These are phyloP conservation scores for Fusarium metavorans DNA, from an alignment of 2,329 filamentous ascomycete species.

Conservation along the genomic window DNA sequence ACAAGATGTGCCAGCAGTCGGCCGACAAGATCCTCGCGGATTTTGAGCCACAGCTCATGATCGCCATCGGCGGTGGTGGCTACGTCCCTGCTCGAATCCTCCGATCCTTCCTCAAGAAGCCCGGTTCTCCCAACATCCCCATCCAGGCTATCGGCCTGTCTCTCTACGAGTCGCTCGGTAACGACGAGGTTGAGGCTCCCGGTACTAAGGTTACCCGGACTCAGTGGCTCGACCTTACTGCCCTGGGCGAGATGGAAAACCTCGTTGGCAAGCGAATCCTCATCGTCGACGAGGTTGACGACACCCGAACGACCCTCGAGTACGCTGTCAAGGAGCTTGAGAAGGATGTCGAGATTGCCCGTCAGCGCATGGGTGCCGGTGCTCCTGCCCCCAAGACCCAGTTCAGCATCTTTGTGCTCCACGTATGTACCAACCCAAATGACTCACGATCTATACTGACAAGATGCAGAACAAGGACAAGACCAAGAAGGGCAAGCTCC, in stretches of 20 bases:
- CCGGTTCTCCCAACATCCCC: conserved; percentile 91
- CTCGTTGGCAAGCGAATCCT: conserved; percentile 47
- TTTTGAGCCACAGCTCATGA: conserved; percentile 95
- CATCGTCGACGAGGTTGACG: conserved; percentile 77
- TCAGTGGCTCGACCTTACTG: conserved; percentile 95
- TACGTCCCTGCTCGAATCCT: conserved; percentile 98
- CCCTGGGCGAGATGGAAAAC: conserved; percentile 77
- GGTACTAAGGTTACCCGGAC: conserved; percentile 97
- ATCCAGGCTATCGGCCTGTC: conserved; percentile 99
- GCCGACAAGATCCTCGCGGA: conserved; percentile 84
- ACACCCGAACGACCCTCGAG: conserved; percentile 93
- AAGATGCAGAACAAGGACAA: conserved; percentile 90
- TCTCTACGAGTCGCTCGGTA: conserved; percentile 87
- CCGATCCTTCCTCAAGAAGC: conserved; percentile 94
- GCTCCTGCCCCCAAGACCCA: conserved; percentile 73
- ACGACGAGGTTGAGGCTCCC: conserved; percentile 71
- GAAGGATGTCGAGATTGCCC: conserved; percentile 90
- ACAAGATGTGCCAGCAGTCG: conserved; percentile 94
- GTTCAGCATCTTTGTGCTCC: conserved; percentile 95
- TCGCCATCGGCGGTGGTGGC: conserved; percentile 96
- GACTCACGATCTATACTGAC: conserved; percentile 13
- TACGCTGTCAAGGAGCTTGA: conserved; percentile 93
- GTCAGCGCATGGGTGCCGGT: conserved; percentile 76
- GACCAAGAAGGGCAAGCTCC: conserved; percentile 89
- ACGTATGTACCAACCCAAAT: conserved; percentile 67